These are phyloP conservation scores for Cryptosporidium sp. DNA, from an alignment of 169 alveolate genomes.

Conservation along the genomic window DNA sequence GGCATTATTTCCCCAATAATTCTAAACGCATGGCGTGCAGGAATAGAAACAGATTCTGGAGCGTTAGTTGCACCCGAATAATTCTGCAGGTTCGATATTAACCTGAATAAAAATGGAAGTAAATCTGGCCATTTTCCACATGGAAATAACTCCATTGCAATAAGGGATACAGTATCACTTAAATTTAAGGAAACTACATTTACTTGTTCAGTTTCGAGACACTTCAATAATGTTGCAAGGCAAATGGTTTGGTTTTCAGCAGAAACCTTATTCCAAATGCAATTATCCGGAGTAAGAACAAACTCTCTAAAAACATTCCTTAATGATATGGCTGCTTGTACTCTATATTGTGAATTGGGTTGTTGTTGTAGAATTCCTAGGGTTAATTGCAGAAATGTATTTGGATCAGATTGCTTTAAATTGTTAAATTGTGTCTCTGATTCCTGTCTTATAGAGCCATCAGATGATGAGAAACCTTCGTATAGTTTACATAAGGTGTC, in stretches of 20 bases:
- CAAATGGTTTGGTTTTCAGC: slow-evolving; percentile 59
- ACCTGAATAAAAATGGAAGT: slow-evolving; percentile 55
- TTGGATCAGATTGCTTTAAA: slow-evolving; percentile 66
- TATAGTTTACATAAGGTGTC: slow-evolving; percentile 65
- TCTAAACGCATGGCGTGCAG: slow-evolving; percentile 74
- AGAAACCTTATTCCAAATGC: slow-evolving; percentile 48
- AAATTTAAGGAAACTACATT: slow-evolving; percentile 65
- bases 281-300: slow-evolving; percentile 68
- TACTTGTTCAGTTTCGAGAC: slow-evolving; percentile 65
- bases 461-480: slow-evolving; percentile 74
- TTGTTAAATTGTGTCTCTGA: slow-evolving; percentile 66
- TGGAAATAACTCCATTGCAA: slow-evolving; percentile 71
- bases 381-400: slow-evolving; percentile 61
- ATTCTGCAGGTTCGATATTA: slow-evolving; percentile 65
- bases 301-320: slow-evolving; percentile 69
- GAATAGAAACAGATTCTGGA: slow-evolving; percentile 61
- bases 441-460: slow-evolving; percentile 64
- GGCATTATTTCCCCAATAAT: slow-evolving; percentile 73
- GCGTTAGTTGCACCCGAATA: slow-evolving; percentile 16
- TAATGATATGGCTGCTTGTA: slow-evolving; percentile 69
- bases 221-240: slow-evolving; percentile 37
- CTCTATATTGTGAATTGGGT: slow-evolving; percentile 71
- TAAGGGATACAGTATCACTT: slow-evolving; percentile 70
- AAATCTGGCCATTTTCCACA: slow-evolving; percentile 69
- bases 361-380: slow-evolving; percentile 61